Base-by-base conservation (phyloP, 192 early-diverging fungal genomes). In the Paraglomus brasilianum region DNA sequence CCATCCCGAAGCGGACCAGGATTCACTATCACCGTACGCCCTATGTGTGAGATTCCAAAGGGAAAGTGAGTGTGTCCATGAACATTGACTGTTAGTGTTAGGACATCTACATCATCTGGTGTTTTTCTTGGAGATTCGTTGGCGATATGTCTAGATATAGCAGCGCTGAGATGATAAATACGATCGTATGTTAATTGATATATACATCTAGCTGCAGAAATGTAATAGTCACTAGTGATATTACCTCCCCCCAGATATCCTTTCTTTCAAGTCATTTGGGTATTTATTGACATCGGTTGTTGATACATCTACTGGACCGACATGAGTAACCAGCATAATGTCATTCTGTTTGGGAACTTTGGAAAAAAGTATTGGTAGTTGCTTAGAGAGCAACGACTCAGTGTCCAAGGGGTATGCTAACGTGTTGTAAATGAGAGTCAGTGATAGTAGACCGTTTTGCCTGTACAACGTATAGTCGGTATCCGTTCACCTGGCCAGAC, bases 1-100 rank as follows among this genome's bases (percentile, higher is more conserved):
- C 66, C 66, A 44, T 67, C 66, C n/a, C 17, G 8, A 42, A 67
- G 7, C 6, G 66, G 8, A 44, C 66, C 51, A 43, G 66, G 66
- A 22, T 67, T 67, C 5, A 67, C 24, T 4, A 67, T 24, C 39
- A 55, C 19, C 4, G 66, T 67, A n/a, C 55, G 66, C 8, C 66
- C 66, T 39, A 67, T 24, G 24, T 67, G 66, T 44, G 66, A 53
- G 36, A 67, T 41, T 1, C 66, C 66, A 55, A 67, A 67, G 8
- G 66, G 40, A 52, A 22, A 67, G 55, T 67, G 66, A 8, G 66
- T 41, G 42, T 67, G 66, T 43, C 66, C 66, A 42, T 67, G 66
- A 55, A 67, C 45, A 44, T 67, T 67, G 30, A 67, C 10, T 13
- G 9, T 15, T 24, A 67, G 51, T 4, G 42, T 42, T 14, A 42